phyloP scores from a whole-genome alignment of 1,139 yeast species.

The Spathaspora sp. region DNA sequence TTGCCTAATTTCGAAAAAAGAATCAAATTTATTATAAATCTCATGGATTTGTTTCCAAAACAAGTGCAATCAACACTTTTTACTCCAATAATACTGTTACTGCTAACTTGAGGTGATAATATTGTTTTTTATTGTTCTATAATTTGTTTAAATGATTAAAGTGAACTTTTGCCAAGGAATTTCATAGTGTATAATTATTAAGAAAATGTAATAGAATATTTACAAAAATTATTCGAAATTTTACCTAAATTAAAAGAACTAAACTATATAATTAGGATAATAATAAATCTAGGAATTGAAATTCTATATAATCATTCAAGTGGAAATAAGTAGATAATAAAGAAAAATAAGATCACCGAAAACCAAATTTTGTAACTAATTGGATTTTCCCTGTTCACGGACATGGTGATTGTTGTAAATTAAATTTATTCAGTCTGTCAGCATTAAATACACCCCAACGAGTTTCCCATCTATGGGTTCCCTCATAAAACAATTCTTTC shows the following conservation, averaged over 20 bases:
- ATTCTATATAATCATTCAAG: not conserved
- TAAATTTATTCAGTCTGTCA: constrained; percentile 32
- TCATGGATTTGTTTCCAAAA: not conserved
- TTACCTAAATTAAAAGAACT: not conserved
- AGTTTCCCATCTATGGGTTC: constrained; percentile 58
- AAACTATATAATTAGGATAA: not conserved
- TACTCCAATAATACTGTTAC: too few relatives aligned
- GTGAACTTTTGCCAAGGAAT: too few relatives aligned
- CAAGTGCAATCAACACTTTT: too few relatives aligned
- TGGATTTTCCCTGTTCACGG: constrained; percentile 3
- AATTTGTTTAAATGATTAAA: too few relatives aligned
- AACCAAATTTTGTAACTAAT: too few relatives aligned
- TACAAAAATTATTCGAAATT: not conserved
- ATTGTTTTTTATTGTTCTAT: too few relatives aligned
- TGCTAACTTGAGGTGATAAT: too few relatives aligned
- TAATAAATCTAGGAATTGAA: not conserved
- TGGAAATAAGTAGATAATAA: not conserved
- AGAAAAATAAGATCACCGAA: not conserved
- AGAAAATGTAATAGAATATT: not conserved
- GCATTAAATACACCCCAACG: constrained; percentile 66
- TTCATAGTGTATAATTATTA: too few relatives aligned
- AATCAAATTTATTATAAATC: not conserved
- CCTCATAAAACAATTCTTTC: constrained; percentile 54
- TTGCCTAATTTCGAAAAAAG: constrained; percentile 29
- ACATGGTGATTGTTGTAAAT: constrained; percentile 22